phyloP scores from a whole-genome alignment of 164 flowering plant species.

The Vitis rupestris region DNA sequence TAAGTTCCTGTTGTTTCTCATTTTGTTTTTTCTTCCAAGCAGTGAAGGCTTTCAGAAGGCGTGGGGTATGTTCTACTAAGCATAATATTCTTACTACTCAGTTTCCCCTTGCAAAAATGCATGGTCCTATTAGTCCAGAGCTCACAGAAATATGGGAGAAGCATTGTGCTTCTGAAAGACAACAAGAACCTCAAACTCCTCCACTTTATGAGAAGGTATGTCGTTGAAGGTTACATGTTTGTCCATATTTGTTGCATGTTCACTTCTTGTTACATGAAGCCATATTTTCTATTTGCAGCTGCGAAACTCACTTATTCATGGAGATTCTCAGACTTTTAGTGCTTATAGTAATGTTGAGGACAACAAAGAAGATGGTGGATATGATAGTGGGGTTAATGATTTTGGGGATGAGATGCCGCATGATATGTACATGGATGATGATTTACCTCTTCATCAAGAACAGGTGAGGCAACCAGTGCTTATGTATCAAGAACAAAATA shows the following conservation, averaged over 20 bases:
- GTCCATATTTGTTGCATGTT: neutral
- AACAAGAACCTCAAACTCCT: conserved; percentile 38
- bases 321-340: conserved; percentile 27
- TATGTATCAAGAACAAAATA: neutral
- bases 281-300: conserved; percentile 54
- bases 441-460: conserved; percentile 31
- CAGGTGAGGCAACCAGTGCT: conserved; percentile 33
- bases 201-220: conserved; percentile 78
- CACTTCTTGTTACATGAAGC: conserved; percentile 5
- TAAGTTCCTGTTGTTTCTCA: neutral
- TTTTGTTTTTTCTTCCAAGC: conserved; percentile 16
- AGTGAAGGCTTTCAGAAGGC: conserved; percentile 52
- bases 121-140: conserved; percentile 66
- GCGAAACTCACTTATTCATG: conserved; percentile 58
- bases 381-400: conserved; percentile 45
- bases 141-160: conserved; percentile 61
- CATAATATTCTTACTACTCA: conserved; percentile 26
- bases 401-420: conserved; percentile 54
- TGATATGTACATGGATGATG: conserved; percentile 44
- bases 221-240: neutral
- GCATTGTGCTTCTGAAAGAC: conserved; percentile 26
- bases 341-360: conserved; percentile 25
- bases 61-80: conserved; percentile 25
- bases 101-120: conserved; percentile 73
- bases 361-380: conserved; percentile 37